Evolutionary conservation across 2,329 filamentous ascomycete genomes (phyloP).

Genomic region (Cladosporium sp.): DNA sequence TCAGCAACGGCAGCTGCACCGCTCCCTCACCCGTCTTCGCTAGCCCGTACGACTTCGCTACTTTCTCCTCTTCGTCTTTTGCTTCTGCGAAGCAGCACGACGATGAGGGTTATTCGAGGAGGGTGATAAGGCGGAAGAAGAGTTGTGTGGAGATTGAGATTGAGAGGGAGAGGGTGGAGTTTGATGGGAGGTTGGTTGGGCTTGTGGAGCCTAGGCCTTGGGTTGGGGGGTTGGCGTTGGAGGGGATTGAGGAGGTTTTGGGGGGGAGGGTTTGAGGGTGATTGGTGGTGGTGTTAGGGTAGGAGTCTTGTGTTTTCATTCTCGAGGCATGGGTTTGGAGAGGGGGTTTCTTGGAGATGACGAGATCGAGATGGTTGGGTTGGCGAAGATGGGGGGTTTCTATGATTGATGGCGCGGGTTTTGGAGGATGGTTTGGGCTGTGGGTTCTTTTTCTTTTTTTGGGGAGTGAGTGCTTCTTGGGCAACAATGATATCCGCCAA

Average conservation of each 20-base stretch:
- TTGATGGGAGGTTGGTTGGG: constrained; percentile 26
- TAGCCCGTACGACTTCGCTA: not conserved
- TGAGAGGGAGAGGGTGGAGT: constrained; percentile 31
- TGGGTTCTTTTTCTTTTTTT: not conserved
- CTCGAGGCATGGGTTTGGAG: not conserved
- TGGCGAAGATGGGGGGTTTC: not conserved
- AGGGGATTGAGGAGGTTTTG: constrained; percentile 37
- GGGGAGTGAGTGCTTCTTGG: not conserved
- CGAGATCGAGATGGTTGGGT: not conserved
- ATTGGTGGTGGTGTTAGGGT: not conserved
- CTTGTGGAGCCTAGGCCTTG: constrained; percentile 36
- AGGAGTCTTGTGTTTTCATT: not conserved
- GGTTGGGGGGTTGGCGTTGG: constrained; percentile 25
- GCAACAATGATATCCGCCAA: constrained; percentile 12
- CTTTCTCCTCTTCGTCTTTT: not conserved
- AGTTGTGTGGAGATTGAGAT: constrained; percentile 34
- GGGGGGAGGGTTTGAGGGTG: constrained; percentile 25
- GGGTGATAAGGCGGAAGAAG: constrained; percentile 32
- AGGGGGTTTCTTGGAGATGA: not conserved
- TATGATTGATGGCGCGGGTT: not conserved
- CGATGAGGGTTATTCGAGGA: not conserved
- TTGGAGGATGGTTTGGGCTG: not conserved
- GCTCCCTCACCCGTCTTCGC: constrained; percentile 2
- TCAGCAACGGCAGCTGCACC: too few relatives aligned
- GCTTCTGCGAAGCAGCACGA: not conserved